A percentile compares a stretch with the other conserved stretches of the same genome.
phyloP scores from a whole-genome alignment of 192 early-diverging fungal genomes.

The Ambispora gerdemannii region DNA sequence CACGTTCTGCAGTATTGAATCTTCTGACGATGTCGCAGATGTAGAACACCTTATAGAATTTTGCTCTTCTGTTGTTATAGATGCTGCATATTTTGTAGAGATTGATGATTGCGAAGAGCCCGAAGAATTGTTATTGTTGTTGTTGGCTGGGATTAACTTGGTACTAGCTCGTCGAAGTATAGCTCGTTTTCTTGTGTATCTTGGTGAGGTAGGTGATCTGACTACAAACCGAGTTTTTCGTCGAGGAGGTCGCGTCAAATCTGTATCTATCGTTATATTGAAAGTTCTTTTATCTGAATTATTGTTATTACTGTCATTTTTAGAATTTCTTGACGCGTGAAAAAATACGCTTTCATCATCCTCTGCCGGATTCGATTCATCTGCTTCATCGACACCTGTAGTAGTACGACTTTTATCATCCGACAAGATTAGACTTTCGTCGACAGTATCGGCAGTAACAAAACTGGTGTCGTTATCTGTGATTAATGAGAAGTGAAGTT shows the following conservation, averaged over 20 bases:
- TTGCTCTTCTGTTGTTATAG: not conserved
- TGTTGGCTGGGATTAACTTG: not conserved
- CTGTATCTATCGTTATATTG: constrained; percentile 20
- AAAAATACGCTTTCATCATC: not conserved
- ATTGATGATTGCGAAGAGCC: too few species aligned
- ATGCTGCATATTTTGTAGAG: not conserved
- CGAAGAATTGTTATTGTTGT: too few species aligned
- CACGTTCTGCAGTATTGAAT: too few species aligned
- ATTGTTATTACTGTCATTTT: not conserved
- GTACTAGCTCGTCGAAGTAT: constrained; percentile 17
- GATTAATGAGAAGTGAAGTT: too few species aligned
- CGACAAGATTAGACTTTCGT: too few species aligned
- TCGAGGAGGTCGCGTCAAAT: not conserved
- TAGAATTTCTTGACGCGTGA: not conserved
- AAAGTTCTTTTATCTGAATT: not conserved
- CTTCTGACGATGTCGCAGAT: too few species aligned
- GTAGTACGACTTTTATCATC: too few species aligned
- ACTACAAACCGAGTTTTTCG: constrained; percentile 14
- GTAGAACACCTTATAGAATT: too few species aligned
- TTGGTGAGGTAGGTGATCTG: constrained; percentile 26
- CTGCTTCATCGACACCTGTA: not conserved
- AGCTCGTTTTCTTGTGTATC: constrained; percentile 16
- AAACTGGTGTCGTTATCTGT: too few species aligned
- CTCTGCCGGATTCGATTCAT: not conserved
- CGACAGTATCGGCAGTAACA: too few species aligned